Percentiles rank a stretch among this genome's conserved stretches.
phyloP scores from a whole-genome alignment of 2,329 filamentous ascomycete genomes.

The Sporothrix euskadiensis region DNA sequence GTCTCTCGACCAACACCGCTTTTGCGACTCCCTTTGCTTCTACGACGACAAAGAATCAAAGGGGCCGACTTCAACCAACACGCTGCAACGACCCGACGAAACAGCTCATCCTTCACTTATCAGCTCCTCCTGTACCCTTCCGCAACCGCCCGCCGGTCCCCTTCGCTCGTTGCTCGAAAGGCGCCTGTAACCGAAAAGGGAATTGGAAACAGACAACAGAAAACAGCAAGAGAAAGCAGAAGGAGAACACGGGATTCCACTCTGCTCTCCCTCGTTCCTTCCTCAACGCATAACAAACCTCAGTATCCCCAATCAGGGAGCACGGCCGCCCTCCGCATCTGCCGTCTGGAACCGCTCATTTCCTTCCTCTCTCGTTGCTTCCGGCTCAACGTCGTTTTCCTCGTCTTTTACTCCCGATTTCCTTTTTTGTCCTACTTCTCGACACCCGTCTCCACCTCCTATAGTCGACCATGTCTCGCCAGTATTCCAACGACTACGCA shows the following conservation, averaged over 20 bases:
- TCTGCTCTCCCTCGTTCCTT: neutral
- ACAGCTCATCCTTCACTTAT: slow-evolving; percentile 18
- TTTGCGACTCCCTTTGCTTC: neutral
- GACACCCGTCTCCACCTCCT: neutral
- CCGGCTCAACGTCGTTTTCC: too few relatives aligned
- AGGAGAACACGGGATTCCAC: neutral
- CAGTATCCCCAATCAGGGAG: slow-evolving; percentile 1
- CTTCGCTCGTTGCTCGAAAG: neutral
- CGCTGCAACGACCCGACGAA: neutral
- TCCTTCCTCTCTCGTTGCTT: neutral
- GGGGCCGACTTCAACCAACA: neutral
- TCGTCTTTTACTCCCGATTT: neutral
- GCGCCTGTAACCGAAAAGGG: neutral
- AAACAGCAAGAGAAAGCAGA: neutral
- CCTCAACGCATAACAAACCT: slow-evolving; percentile 5
- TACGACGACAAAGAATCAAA: neutral
- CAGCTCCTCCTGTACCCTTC: neutral
- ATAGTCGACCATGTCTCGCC: slow-evolving; percentile 34
- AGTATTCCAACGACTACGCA: slow-evolving; percentile 43
- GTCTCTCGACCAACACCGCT: neutral
- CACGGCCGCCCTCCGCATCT: slow-evolving; percentile 13
- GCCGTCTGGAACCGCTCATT: neutral
- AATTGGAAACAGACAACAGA: neutral
- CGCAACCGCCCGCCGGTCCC: neutral
- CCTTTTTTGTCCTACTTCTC: neutral